Evolutionary conservation across 202 grass and related monocot genomes (phyloP).

Genomic region (Bolboschoenoplectus hybrid): DNA sequence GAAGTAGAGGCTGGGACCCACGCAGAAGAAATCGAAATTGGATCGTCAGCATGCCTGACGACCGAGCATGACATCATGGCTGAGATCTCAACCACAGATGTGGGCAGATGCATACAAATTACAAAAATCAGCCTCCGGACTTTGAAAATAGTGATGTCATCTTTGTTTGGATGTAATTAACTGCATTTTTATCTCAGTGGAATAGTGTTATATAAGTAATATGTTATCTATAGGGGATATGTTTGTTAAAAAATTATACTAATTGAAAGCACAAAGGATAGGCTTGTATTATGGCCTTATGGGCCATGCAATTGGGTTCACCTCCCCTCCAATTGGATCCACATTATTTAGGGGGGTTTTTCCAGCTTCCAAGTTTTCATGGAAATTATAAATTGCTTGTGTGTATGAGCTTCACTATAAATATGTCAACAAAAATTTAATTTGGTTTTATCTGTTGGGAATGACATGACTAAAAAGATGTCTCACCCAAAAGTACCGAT

Average conservation of each 20-base stretch:
- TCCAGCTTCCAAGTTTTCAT: too few species aligned
- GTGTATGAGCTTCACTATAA: too few species aligned
- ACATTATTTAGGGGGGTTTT: neutral
- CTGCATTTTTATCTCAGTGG: too few species aligned
- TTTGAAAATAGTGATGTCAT: neutral
- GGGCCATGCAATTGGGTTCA: neutral
- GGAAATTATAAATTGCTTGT: too few species aligned
- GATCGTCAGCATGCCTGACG: conserved; percentile 23
- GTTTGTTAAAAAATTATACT: too few species aligned
- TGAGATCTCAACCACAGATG: neutral
- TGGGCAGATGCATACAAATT: neutral
- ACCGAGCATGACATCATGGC: conserved; percentile 4
- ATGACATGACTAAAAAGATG: too few species aligned
- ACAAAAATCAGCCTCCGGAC: too few species aligned
- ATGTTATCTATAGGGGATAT: neutral
- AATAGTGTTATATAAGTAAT: neutral
- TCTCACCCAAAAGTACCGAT: too few species aligned
- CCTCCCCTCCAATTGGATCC: neutral
- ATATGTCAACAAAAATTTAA: too few species aligned
- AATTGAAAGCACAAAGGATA: neutral
- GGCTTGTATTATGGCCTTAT: conserved; percentile 1
- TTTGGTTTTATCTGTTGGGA: too few species aligned
- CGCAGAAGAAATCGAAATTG: neutral
- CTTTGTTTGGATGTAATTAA: too few species aligned
- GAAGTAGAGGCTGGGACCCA: conserved; percentile 33